Conservation (phyloP, 169 alveolate genomes). For the Miamiensis avidus region DNA sequence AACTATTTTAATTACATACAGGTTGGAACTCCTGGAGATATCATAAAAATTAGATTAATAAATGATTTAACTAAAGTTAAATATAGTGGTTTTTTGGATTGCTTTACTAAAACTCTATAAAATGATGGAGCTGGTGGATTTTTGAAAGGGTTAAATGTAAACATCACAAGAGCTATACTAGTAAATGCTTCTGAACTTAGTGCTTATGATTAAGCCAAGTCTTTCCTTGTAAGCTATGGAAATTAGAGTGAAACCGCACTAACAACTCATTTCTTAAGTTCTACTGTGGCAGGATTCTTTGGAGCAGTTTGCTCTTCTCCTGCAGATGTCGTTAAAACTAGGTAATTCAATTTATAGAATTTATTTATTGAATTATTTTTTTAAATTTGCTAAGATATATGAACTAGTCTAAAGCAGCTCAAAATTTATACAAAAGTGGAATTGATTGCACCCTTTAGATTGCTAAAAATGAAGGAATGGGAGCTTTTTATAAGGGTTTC, state of each 20-base stretch:
- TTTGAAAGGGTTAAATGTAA: slow-evolving; percentile 16
- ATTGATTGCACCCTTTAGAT: slow-evolving; percentile 5
- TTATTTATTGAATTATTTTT: too few relatives aligned
- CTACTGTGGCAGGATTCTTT: slow-evolving; percentile 27
- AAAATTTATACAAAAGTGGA: slow-evolving; percentile 13
- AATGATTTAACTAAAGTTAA: slow-evolving; percentile 11
- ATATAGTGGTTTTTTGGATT: slow-evolving; percentile 12
- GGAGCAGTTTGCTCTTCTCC: slow-evolving; percentile 31
- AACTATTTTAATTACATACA: too few relatives aligned
- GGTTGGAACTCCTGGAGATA: slow-evolving; percentile 37
- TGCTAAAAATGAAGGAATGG: slow-evolving; percentile 19
- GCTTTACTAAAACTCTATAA: slow-evolving; percentile 8
- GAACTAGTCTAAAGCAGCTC: background rate
- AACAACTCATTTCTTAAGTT: slow-evolving; percentile 6
- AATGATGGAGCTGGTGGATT: slow-evolving; percentile 6
- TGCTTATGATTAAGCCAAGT: slow-evolving; percentile 11
- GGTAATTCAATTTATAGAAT: slow-evolving; percentile 1
- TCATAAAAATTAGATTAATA: slow-evolving; percentile 26
- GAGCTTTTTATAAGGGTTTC: slow-evolving; percentile 31
- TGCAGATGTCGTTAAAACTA: slow-evolving; percentile 33
- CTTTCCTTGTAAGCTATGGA: background rate
- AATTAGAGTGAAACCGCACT: background rate
- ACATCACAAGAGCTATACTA: slow-evolving; percentile 24
- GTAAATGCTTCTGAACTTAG: slow-evolving; percentile 29
- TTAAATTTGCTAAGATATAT: background rate